These are phyloP conservation scores for Botryotinia narcissicola DNA, from an alignment of 2,329 filamentous ascomycete genomes.

Conservation along the genomic window DNA sequence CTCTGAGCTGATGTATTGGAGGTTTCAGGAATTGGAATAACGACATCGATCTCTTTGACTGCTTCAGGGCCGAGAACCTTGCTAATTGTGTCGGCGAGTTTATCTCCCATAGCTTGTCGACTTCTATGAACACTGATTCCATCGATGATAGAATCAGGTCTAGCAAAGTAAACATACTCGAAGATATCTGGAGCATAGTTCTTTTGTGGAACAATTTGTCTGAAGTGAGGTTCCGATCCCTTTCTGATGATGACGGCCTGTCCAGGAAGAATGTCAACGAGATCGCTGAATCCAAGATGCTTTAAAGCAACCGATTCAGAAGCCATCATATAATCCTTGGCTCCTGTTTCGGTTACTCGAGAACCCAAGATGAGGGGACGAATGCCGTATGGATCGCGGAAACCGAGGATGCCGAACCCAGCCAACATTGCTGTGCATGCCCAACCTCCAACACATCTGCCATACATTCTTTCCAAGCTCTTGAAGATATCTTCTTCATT, in stretches of 20 bases:
- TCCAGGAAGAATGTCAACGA: slow-evolving; percentile 76
- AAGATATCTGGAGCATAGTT: slow-evolving; percentile 83
- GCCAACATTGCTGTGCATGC: slow-evolving; percentile 81
- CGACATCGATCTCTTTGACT: slow-evolving; percentile 74
- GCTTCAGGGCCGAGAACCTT: slow-evolving; percentile 64
- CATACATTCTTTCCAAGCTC: slow-evolving; percentile 69
- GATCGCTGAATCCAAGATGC: slow-evolving; percentile 75
- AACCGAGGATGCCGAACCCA: slow-evolving; percentile 75
- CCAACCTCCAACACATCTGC: slow-evolving; percentile 70
- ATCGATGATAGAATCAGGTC: slow-evolving; percentile 80
- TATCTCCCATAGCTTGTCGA: slow-evolving; percentile 81
- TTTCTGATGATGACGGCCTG: slow-evolving; percentile 85
- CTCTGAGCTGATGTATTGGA: slow-evolving; percentile 76
- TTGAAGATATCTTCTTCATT: slow-evolving; percentile 76
- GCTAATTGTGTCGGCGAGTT: slow-evolving; percentile 71
- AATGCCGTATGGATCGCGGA: slow-evolving; percentile 78
- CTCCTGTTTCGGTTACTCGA: slow-evolving; percentile 59
- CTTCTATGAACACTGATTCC: slow-evolving; percentile 84
- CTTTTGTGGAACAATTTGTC: slow-evolving; percentile 66
- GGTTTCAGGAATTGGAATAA: slow-evolving; percentile 83
- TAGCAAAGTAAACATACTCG: slow-evolving; percentile 83
- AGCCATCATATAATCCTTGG: slow-evolving; percentile 84
- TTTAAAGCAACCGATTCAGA: slow-evolving; percentile 82
- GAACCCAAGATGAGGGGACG: slow-evolving; percentile 78
- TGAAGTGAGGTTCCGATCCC: slow-evolving; percentile 69